These are phyloP conservation scores for Yamadazyma diospyri DNA, from an alignment of 1,139 yeast genomes.

Conservation along the genomic window DNA sequence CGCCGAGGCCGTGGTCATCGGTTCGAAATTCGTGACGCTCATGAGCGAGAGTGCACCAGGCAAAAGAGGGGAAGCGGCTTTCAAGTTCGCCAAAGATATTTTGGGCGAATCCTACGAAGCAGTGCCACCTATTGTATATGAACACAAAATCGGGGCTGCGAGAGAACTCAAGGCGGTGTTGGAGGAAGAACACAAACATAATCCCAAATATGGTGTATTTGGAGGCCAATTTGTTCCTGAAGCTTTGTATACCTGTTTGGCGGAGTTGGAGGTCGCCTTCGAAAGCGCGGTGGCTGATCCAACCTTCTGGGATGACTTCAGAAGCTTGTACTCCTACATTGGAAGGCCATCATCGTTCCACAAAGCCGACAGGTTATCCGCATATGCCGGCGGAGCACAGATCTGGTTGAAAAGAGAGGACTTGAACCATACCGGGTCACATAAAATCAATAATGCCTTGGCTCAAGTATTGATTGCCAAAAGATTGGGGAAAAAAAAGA, in stretches of 20 bases:
- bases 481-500: conserved; percentile 83
- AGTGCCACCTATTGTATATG: conserved; percentile 28
- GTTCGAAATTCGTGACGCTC: conserved; percentile 74
- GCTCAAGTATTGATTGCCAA: conserved; percentile 92
- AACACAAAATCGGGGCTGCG: conserved; percentile 24
- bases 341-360: conserved; percentile 96
- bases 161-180: conserved; percentile 37
- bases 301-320: conserved; percentile 88
- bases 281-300: conserved; percentile 87
- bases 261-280: conserved; percentile 84
- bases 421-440: conserved; percentile 96
- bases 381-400: conserved; percentile 92
- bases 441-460: conserved; percentile 92
- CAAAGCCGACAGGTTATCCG: conserved; percentile 84
- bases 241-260: conserved; percentile 85
- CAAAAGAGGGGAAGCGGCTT: conserved; percentile 57
- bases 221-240: conserved; percentile 99
- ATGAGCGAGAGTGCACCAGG: conserved; percentile 64
- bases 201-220: conserved; percentile 84
- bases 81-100: conserved; percentile 64
- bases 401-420: conserved; percentile 99
- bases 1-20: conserved; percentile 95
- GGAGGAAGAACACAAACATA: conserved; percentile 54
- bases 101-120: conserved; percentile 55
- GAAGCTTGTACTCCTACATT: conserved; percentile 74